Evolutionary conservation across 2,329 filamentous ascomycete genomes (phyloP).

Genomic region (Aspergillus carbonarius): DNA sequence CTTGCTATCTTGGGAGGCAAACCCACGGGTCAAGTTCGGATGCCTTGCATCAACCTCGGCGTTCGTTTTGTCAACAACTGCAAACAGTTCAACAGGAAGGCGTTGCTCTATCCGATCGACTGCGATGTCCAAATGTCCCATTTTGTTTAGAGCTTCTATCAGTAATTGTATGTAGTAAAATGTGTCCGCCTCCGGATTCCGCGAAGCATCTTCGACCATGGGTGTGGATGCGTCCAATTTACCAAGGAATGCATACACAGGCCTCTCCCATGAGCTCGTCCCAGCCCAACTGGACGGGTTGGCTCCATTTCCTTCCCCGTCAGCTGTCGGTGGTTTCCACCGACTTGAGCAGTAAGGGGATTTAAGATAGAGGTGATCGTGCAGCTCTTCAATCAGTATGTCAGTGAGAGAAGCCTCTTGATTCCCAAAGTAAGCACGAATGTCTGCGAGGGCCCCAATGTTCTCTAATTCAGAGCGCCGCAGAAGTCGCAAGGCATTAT

Average conservation of each 20-base stretch:
- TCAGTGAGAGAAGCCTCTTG: constrained; percentile 91
- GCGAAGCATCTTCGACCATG: constrained; percentile 81
- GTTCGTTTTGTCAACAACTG: constrained; percentile 91
- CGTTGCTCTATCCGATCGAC: constrained; percentile 90
- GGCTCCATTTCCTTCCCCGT: constrained; percentile 32
- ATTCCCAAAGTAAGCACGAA: constrained; percentile 84
- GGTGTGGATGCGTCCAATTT: constrained; percentile 54
- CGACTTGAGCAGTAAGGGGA: constrained; percentile 95
- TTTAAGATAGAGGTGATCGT: constrained; percentile 95
- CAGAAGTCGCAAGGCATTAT: constrained; percentile 80
- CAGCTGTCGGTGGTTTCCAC: constrained; percentile 71
- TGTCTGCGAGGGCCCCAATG: constrained; percentile 82
- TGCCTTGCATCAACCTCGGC: constrained; percentile 90
- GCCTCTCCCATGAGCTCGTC: constrained; percentile 50
- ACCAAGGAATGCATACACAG: constrained; percentile 58
- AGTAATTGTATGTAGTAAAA: constrained; percentile 89
- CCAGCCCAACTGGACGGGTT: constrained; percentile 26
- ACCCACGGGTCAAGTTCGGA: constrained; percentile 68
- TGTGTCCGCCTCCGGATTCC: constrained; percentile 92
- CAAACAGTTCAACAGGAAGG: constrained; percentile 88
- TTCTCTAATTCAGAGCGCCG: constrained; percentile 85
- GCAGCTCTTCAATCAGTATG: constrained; percentile 93
- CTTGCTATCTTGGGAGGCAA: constrained; percentile 48
- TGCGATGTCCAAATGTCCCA: constrained; percentile 80
- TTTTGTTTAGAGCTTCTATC: constrained; percentile 84